Evolutionary conservation across 805 yeast species (phyloP), one percentile per base, ranked within the genome.

Genomic region (Starmera quercuum): DNA sequence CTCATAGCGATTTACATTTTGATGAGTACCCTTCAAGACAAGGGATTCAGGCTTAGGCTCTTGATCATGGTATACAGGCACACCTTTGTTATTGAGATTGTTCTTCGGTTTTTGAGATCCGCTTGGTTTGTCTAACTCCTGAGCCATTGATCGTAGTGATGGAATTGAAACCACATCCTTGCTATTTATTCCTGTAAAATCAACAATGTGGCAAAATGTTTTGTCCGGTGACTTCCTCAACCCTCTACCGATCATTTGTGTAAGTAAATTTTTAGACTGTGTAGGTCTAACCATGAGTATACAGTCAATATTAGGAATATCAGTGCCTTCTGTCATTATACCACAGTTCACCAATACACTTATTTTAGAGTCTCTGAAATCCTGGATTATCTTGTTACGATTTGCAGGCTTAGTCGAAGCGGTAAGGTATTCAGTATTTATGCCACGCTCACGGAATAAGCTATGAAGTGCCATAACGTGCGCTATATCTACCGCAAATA

Each of bases 241-340:
- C 0, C 97, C 97, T 36, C 97, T 65, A 1, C 97, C 97, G 14
- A 88, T 69, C 95, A 88, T 88, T 51, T 88, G 97, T 13, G 77
- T 67, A 24, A 85, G 57, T 28, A 88, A 58, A 0, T 82, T 74
- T 21, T 75, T 59, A 1, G 96, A 87, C 37, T 68, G 68, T 0
- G 96, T 83, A 2, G 96, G 95, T 22, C 96, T 61, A 4, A 84
- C 83, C 21, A 88, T 55, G 20, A 88, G 63, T 10, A 88, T 61
- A 20, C 86, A 78, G 49, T 88, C 97, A 36, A 87, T 81, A 40
- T 78, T 78, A 3, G 97, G 97, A 14, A 90, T 78, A 58, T 88
- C 97, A 0, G 97, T 86, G 0, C 97, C 97, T 54, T 88, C 97
- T 0, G 95, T 88, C 46, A 90, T 80, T 6, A 88, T 84, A 13